phyloP scores from a whole-genome alignment of 768 basidiomycete genomes.

The Tremella yokohamensis region DNA sequence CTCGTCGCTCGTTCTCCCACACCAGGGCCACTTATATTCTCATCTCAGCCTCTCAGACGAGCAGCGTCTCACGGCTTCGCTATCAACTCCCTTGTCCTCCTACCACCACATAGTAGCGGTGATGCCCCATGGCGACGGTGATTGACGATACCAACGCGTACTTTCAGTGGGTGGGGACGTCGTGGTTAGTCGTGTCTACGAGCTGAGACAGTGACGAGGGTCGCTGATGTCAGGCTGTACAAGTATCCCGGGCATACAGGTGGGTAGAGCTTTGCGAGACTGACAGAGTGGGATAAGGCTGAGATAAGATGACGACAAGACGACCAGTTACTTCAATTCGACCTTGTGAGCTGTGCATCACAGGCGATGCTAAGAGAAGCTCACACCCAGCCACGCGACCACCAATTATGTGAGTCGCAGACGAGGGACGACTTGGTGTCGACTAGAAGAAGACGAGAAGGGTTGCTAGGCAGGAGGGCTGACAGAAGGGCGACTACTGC shows the following conservation, averaged over 20 bases:
- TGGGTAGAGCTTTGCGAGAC: constrained; percentile 5
- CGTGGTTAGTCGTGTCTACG: constrained; percentile 21
- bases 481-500: constrained; percentile 34
- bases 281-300: neutral
- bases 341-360: neutral
- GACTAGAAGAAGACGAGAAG: constrained; percentile 14
- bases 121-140: constrained; percentile 23
- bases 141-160: constrained; percentile 29
- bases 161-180: constrained; percentile 22
- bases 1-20: too few relatives aligned
- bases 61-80: too few relatives aligned
- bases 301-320: constrained; percentile 10
- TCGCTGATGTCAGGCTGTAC: neutral
- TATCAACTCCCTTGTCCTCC: neutral
- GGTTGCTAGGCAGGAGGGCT: too few relatives aligned
- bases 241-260: constrained; percentile 21
- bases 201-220: neutral
- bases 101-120: neutral
- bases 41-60: too few relatives aligned
- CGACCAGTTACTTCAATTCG: neutral
- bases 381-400: constrained; percentile 5
- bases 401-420: too few relatives aligned
- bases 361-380: constrained; percentile 12
- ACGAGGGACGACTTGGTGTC: too few relatives aligned
- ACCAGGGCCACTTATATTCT: too few relatives aligned